phyloP scores from a whole-genome alignment of 345 rosid genomes.

The Lepidium aucheri region DNA sequence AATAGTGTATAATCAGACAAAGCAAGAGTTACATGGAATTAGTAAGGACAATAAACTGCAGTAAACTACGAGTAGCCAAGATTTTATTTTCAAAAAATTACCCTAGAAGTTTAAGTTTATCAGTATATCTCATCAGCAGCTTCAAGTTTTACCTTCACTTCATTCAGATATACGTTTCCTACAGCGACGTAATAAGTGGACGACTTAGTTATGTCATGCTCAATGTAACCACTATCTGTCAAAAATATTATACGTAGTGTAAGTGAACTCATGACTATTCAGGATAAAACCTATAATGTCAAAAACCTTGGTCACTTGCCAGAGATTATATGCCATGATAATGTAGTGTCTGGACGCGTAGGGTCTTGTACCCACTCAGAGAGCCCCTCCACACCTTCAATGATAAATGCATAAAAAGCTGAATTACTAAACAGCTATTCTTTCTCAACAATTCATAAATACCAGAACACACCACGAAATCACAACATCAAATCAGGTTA shows the following conservation, averaged over 20 bases:
- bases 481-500: neutral
- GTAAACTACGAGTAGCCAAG: neutral
- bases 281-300: neutral
- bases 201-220: conserved; percentile 53
- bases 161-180: conserved; percentile 72
- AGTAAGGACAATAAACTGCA: neutral
- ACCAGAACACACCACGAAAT: neutral
- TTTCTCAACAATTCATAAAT: neutral
- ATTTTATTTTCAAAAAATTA: neutral
- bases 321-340: conserved; percentile 72
- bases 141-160: conserved; percentile 54
- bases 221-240: conserved; percentile 58
- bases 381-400: conserved; percentile 78
- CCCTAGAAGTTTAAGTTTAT: neutral
- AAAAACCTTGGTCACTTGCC: conserved; percentile 36
- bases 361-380: conserved; percentile 79
- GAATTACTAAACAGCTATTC: neutral
- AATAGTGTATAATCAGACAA: neutral
- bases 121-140: neutral
- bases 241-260: neutral
- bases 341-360: conserved; percentile 68
- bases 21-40: neutral
- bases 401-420: conserved; percentile 20
- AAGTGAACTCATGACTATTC: conserved; percentile 6
- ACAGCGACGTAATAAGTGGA: conserved; percentile 70